These are phyloP conservation scores for Rubia yunnanensis DNA, from an alignment of 257 asterid species.

Conservation along the genomic window DNA sequence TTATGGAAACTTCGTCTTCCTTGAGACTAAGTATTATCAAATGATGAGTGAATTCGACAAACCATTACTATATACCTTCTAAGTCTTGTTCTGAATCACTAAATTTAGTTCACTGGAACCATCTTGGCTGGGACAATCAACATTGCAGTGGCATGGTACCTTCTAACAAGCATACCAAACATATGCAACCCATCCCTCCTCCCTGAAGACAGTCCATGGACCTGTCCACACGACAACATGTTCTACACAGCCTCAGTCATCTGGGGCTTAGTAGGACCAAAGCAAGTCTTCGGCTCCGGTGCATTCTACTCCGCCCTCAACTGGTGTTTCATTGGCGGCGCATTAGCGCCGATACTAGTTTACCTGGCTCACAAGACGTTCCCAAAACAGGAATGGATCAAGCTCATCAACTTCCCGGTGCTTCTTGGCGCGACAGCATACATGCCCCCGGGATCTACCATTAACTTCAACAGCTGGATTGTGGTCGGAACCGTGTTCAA, in stretches of 20 bases:
- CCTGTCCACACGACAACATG: constrained; percentile 45
- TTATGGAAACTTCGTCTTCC: too few relatives aligned
- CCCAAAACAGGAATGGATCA: constrained; percentile 50
- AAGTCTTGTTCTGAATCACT: background rate
- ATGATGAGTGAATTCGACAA: too few relatives aligned
- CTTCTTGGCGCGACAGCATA: constrained; percentile 42
- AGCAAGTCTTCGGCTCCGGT: constrained; percentile 40
- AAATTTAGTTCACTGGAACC: constrained; percentile 47
- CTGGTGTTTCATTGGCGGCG: constrained; percentile 60
- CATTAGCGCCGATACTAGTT: constrained; percentile 36
- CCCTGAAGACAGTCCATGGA: constrained; percentile 62
- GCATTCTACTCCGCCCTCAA: constrained; percentile 53
- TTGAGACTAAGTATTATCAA: too few relatives aligned
- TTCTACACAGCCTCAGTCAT: constrained; percentile 73
- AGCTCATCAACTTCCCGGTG: constrained; percentile 51
- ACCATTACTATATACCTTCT: background rate
- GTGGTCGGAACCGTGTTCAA: constrained; percentile 42
- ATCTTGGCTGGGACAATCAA: constrained; percentile 55
- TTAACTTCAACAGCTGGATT: constrained; percentile 73
- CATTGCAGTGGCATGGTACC: constrained; percentile 50
- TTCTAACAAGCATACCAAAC: constrained; percentile 20
- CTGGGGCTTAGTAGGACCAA: constrained; percentile 75
- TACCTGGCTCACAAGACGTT: constrained; percentile 39
- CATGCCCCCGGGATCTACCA: constrained; percentile 59
- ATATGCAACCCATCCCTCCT: constrained; percentile 48